Base-by-base conservation (phyloP, 768 basidiomycete genomes). In the Xerocomus brunneocitrinus region DNA sequence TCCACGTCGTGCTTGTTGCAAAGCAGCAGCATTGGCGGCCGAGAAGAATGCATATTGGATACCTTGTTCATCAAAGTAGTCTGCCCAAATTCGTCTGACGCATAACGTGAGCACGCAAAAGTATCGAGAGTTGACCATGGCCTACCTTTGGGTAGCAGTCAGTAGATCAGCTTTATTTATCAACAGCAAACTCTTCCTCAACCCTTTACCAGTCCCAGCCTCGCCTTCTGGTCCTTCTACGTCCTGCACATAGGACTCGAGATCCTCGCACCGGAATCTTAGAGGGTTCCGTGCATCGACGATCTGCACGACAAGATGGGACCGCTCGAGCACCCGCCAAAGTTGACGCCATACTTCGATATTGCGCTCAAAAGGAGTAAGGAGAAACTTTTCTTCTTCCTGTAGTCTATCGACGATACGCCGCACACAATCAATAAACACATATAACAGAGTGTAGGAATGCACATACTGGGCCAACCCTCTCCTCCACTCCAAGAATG, bases 341-440 rank as follows among this genome's bases (percentile, higher is more conserved):
- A 99, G 79, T 64, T 99, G 97, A 40, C 97, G 78, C 95, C 97
- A 98, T 12, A 99, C 97, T 76, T 98, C 95, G 31, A 99, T 73
- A 65, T 98, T 99, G 46, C 94, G 87, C 67, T 99, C 97, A 64
- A 97, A 99, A 5, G 94, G 95, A 0, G 95, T 95, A 1, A 98
- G 76, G n/a, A 98, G 79, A 28, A 98, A 81, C 38, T 83, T 81
- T 52, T 95, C 88, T 56, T 80, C 76, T 62, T 97, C 93, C 66
- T 95, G 92, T 12, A 98, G 75, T 53, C 94, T 97, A 53, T 42
- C 38, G 10, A 31, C 32, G 5, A 13, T 24, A 14, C 12, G 32
- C 13, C 16, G 16, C 7, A 3, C 10, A 34, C 1, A 5, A n/a
- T 39, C 27, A 5, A 34, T 50, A 0, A 46, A 13, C 0, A 10